Base-by-base conservation (phyloP, 306 rosid species). In the Corylus americana region DNA sequence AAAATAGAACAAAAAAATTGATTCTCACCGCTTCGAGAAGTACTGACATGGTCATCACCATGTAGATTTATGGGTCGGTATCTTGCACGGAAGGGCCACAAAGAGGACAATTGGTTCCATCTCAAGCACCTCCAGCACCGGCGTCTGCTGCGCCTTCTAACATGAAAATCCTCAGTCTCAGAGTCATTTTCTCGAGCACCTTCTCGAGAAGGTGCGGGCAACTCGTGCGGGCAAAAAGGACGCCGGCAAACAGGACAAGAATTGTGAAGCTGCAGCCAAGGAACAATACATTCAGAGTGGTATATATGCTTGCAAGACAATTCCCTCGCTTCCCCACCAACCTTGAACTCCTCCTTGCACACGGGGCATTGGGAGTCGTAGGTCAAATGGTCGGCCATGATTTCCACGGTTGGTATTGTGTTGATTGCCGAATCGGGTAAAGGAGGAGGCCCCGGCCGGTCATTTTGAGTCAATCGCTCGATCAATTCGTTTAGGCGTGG, bases 201-300 rank as follows among this genome's bases (percentile, higher is more conserved):
- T 1, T 67, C 29, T 67, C 8, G 50, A 67, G 2, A 17, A 11
- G 70, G 35, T 8, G 54, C 79, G 0, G 86, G 82, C 48, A 95
- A 18, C 88, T 88, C 89, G 0, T 83, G 78, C 2, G 35, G 35
- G 35, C 35, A 31, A 31, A 31, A 31, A 2, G 35, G 35, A 1
- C 2, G 35, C 14, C 98, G 89, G 76, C 99, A 96, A 55, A 96
- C 89, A 0, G 99, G 99, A 70, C 99, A 96, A 68, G 98, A 89
- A 64, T 93, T 96, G 75, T 96, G 98, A 70, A 96, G 96, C 85
- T 90, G 82, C 16, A 93, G 88, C 99, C 99, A 96, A 0, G 98
- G 97, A 59, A 91, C 90, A 74, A 96, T 96, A 61, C 99, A 96
- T 1, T 89, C 94, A 0, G 89, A 82, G 22, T 96, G 98, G 80